Conservation (phyloP, 2,329 filamentous ascomycete genomes). For the Penicillium sp. region DNA sequence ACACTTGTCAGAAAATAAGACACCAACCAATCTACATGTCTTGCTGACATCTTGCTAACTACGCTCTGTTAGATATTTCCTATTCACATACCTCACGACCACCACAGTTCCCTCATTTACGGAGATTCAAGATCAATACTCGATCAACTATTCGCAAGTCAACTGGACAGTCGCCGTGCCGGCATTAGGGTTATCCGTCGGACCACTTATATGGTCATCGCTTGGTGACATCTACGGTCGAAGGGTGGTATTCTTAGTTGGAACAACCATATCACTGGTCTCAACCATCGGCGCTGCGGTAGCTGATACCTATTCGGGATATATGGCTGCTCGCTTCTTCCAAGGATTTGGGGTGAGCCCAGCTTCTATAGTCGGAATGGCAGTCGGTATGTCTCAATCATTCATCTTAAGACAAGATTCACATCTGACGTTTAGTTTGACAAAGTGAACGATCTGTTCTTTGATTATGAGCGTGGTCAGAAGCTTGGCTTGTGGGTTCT, state of each 20-base stretch:
- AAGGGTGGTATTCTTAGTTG: slow-evolving; percentile 43
- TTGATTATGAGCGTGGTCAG: slow-evolving; percentile 48
- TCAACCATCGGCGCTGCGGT: slow-evolving; percentile 38
- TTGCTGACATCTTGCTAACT: background rate
- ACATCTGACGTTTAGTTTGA: background rate
- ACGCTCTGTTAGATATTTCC: slow-evolving; percentile 41
- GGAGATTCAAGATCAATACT: slow-evolving; percentile 42
- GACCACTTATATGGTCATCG: slow-evolving; percentile 46
- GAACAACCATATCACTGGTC: slow-evolving; percentile 36
- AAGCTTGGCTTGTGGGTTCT: slow-evolving; percentile 52
- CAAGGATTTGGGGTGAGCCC: slow-evolving; percentile 50
- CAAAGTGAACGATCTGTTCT: slow-evolving; percentile 48
- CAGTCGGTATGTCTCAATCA: slow-evolving; percentile 31
- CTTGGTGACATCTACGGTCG: slow-evolving; percentile 47
- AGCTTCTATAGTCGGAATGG: slow-evolving; percentile 48
- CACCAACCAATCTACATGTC: background rate
- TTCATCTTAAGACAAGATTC: background rate
- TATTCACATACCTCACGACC: slow-evolving; percentile 53
- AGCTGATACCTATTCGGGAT: slow-evolving; percentile 39
- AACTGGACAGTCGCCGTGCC: slow-evolving; percentile 51
- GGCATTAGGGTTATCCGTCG: slow-evolving; percentile 44
- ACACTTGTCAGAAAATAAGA: background rate
- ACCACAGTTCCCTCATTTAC: slow-evolving; percentile 49
- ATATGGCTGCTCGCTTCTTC: slow-evolving; percentile 53
- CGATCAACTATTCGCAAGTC: slow-evolving; percentile 40